These are phyloP conservation scores for Candida piceae DNA, from an alignment of 805 yeast species.

Conservation along the genomic window DNA sequence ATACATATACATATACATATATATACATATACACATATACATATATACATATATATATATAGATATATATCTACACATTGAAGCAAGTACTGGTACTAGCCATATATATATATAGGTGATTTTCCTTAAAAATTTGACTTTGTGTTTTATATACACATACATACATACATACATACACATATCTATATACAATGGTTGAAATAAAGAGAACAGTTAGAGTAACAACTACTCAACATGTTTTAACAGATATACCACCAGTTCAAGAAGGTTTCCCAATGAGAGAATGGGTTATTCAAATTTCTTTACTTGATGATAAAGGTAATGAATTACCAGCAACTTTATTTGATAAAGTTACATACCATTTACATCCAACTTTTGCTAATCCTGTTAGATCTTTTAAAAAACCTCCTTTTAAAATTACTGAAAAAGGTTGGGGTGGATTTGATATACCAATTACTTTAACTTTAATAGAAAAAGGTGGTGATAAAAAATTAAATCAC, in stretches of 20 bases:
- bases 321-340: constrained; percentile 79
- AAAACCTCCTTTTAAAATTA: constrained; percentile 79
- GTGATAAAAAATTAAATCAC: constrained; percentile 81
- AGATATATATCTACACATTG: too few relatives aligned
- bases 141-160: too few relatives aligned
- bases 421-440: constrained; percentile 98
- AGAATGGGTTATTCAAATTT: constrained; percentile 80
- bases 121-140: too few relatives aligned
- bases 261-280: constrained; percentile 93
- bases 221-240: constrained; percentile 78
- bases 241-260: constrained; percentile 77
- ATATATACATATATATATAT: not conserved
- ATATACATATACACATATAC: not conserved
- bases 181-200: constrained; percentile 30
- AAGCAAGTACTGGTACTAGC: too few relatives aligned
- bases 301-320: constrained; percentile 73
- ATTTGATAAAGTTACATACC: constrained; percentile 89
- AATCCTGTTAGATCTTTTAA: constrained; percentile 81
- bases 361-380: constrained; percentile 90
- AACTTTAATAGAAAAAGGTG: constrained; percentile 76
- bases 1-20: not conserved
- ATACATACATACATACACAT: not conserved
- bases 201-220: constrained; percentile 84
- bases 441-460: constrained; percentile 82
- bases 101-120: too few relatives aligned